Evolutionary conservation across 2,329 filamentous ascomycete genomes (phyloP), one percentile per base, ranked within the genome.

Genomic region (Paecilomyces variotii): DNA sequence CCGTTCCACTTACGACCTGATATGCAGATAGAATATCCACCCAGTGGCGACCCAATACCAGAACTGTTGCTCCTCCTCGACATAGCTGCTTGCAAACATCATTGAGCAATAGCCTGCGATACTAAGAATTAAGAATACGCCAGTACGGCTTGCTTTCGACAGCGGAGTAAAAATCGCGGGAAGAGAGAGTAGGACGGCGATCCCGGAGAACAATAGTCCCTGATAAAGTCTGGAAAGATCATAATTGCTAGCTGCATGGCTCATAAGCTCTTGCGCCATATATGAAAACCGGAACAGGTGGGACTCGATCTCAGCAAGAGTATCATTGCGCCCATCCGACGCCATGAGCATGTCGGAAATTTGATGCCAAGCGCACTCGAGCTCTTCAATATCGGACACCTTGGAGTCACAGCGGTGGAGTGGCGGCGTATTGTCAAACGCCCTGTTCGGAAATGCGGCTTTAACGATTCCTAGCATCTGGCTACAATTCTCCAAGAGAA

Each of bases 1-100:
- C 11, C 2, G 35, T 50, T 50, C 50, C 39, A 28, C 60, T 58
- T 61, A 69, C 60, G 68, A 70, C 63, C 63, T 74, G 45, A 78
- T 62, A 64, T 79, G 78, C 11, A 85, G 70, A 59, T 78, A 78
- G 58, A 78, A 71, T 52, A 80, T 74, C 74, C 76, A 79, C 30
- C 71, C 75, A 19, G 72, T 72, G 0, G 87, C 83, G 1, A 85
- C 76, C 91, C 93, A 97, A 75, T 99, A 97, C 94, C 94, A 99
- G 71, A 96, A 97, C 65, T 97, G 91, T 55, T 99, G 94, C 72
- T 99, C 94, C 75, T 99, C 94, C 74, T 99, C 94, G 1, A 99
- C 91, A 72, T 94, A 99, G 69, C 92, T 97, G 71, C 90, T 96
- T 9, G 92, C 93, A 75, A 97, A 97, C 92, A 97, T 97, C 85